phyloP scores from a whole-genome alignment of 2,329 filamentous ascomycete species.

The Claviceps sp. region DNA sequence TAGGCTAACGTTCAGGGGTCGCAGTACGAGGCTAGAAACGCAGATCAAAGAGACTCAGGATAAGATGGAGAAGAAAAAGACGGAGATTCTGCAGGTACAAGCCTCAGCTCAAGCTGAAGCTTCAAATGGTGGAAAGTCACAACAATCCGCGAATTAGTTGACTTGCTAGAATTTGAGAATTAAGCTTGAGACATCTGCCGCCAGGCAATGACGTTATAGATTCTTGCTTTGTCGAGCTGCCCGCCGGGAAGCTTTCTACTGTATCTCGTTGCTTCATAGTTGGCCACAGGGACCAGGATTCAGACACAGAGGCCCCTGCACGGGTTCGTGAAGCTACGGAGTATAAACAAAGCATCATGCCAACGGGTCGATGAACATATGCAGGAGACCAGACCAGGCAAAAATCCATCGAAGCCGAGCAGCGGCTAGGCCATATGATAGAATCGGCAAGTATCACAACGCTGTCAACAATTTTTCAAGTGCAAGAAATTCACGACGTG shows the following conservation, averaged over 20 bases:
- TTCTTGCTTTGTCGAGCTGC: not conserved
- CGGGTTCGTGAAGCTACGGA: no score
- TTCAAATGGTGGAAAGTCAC: constrained; percentile 19
- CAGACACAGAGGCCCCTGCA: no score
- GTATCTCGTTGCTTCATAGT: not conserved
- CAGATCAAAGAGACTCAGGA: constrained; percentile 42
- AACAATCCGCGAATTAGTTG: constrained; percentile 12
- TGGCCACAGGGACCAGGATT: not conserved
- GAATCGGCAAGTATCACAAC: no score
- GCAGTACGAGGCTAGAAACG: constrained; percentile 28
- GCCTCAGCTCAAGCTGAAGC: constrained; percentile 29
- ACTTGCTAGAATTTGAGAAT: not conserved
- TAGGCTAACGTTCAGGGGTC: constrained; percentile 7
- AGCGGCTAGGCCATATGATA: no score
- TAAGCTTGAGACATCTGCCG: not conserved
- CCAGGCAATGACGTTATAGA: not conserved
- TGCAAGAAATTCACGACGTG: no score
- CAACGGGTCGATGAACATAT: no score
- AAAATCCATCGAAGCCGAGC: no score
- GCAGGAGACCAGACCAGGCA: no score
- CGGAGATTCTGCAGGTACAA: constrained; percentile 45
- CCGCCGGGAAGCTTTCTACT: not conserved
- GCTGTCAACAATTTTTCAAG: no score
- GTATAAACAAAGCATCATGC: no score
- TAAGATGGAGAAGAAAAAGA: constrained; percentile 45